Conservation (phyloP, 176 grass and related monocot species). For the Oropetium thomaeum region DNA sequence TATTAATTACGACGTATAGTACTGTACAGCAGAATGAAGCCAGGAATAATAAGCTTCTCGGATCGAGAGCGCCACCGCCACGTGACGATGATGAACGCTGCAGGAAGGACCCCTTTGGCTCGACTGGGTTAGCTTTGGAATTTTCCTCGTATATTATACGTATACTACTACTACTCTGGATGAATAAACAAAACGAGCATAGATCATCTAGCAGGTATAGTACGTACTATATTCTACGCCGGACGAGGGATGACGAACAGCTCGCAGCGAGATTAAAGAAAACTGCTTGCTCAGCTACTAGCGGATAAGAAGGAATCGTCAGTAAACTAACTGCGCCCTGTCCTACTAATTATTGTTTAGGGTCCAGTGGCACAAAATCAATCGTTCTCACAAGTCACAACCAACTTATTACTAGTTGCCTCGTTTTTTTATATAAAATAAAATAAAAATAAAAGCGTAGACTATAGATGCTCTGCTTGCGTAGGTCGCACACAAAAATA, state of each 20-base stretch:
- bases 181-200: background rate
- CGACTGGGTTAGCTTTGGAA: too few species aligned
- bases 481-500: constrained; percentile 12
- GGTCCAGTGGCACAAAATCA: background rate
- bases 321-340: background rate
- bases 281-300: background rate
- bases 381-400: background rate
- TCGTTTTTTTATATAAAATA: too few species aligned
- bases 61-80: constrained; percentile 9
- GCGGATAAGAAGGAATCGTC: constrained; percentile 38
- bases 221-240: background rate
- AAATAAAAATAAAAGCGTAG: too few species aligned
- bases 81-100: too few species aligned
- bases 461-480: too few species aligned
- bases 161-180: too few species aligned
- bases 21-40: background rate
- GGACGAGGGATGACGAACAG: background rate
- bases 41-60: constrained; percentile 22
- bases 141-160: too few species aligned
- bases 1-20: too few species aligned
- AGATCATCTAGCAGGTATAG: background rate
- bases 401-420: background rate
- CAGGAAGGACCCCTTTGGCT: too few species aligned
- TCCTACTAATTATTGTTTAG: background rate
- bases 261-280: background rate